Percentiles rank a stretch among this genome's conserved stretches.
Conservation (phyloP, 2,329 filamentous ascomycete genomes). For the Colletotrichum falcatum region DNA sequence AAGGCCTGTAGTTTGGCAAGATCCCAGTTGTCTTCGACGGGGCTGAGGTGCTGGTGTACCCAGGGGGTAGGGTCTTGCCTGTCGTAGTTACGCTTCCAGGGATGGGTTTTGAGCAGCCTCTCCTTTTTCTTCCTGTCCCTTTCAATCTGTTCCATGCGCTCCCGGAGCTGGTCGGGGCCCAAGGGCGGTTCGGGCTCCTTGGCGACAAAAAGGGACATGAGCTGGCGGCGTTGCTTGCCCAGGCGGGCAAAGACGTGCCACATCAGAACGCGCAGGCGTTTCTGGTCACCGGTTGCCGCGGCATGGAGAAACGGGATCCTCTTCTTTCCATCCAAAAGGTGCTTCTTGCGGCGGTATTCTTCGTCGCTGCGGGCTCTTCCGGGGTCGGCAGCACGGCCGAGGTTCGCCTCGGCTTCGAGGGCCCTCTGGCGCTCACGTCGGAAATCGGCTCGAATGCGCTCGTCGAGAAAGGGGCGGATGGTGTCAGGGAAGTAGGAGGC, state of each 20-base stretch:
- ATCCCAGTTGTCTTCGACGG: conserved; percentile 63
- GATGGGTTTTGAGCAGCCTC: conserved; percentile 9
- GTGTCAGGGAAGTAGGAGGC: conserved; percentile 68
- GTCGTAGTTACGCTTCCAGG: conserved; percentile 13
- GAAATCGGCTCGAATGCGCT: conserved; percentile 60
- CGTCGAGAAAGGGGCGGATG: conserved; percentile 58
- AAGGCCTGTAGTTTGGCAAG: conserved; percentile 57
- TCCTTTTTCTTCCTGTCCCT: conserved; percentile 26
- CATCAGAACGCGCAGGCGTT: conserved; percentile 61
- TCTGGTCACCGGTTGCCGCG: conserved; percentile 63
- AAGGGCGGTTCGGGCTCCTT: conserved; percentile 50
- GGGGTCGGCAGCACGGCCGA: conserved; percentile 57
- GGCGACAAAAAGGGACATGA: conserved; percentile 56
- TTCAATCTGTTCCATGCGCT: conserved; percentile 19
- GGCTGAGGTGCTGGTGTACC: conserved; percentile 43
- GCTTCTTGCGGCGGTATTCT: conserved; percentile 24
- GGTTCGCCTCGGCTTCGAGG: conserved; percentile 50
- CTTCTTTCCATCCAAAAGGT: conserved; percentile 17
- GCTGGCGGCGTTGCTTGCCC: conserved; percentile 62
- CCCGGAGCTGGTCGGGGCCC: conserved; percentile 57
- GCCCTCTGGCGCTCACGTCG: conserved; percentile 46
- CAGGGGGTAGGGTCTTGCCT: conserved; percentile 44
- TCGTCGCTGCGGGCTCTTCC: conserved; percentile 34
- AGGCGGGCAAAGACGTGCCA: conserved; percentile 63
- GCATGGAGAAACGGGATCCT: conserved; percentile 61